Base-by-base conservation (phyloP, 1,139 yeast genomes). In the Magnusiomyces paraingens region DNA sequence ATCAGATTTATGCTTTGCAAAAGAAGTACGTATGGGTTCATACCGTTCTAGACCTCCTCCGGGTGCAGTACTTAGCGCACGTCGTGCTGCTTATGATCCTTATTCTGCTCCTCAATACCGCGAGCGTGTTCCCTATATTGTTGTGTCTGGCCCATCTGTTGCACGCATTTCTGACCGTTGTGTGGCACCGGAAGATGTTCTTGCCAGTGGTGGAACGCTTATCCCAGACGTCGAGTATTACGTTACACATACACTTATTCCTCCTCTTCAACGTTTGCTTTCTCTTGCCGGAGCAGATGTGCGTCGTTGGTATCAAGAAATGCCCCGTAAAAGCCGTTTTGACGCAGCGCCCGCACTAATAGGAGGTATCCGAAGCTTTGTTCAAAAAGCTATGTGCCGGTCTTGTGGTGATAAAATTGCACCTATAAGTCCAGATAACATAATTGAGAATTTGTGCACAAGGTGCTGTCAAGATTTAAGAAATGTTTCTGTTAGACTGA, bases 1-100 rank as follows among this genome's bases (percentile, higher is more conserved):
- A 3, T 83, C 83, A 57, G 97, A 93, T 65, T 90, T 90, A 64
- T 86, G 96, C 64, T 93, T 93, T 73, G 93, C 96, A 0, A 87
- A 87, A 64, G 96, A 87, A 62, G 98, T 93, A 1, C 77, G 86
- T 55, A 72, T 88, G 54, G 99, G 99, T 0, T 76, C 84, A 0
- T 93, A 93, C 66, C 86, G 86, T 62, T 83, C 80, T 60, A 73
- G 75, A 20, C 77, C 88, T 2, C 99, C 99, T 0, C 94, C 98
- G 0, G 99, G 98, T 0, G 99, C 99, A 0, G 75, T 83, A 15
- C 77, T 93, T 1, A 86, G 95, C 8, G 77, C 79, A 58, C 78
- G 79, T 58, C 78, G 77, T 57, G 79, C 82, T 67, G 78, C 77
- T 40, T 68, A 75, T 4, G 99, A 93, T 66, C 79, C 78, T 6